A percentile compares a stretch with the other conserved stretches of the same genome.
These are phyloP conservation scores for Cordyceps fumosorosea DNA, from an alignment of 2,329 filamentous ascomycete genomes.

Conservation along the genomic window DNA sequence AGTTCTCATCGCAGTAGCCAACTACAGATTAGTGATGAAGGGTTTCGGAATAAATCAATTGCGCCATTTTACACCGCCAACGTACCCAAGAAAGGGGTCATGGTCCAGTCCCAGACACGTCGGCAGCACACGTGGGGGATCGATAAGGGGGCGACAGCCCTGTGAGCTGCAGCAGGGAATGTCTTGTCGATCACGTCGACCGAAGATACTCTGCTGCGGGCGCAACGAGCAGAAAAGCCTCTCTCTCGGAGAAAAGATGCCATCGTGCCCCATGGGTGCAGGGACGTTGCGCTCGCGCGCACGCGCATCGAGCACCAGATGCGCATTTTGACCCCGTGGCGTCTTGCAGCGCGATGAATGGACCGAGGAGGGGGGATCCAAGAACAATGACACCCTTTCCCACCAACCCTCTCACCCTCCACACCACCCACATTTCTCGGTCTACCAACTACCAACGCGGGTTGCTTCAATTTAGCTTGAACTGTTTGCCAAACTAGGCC, in stretches of 20 bases:
- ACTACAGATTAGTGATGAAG: neutral
- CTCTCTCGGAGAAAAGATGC: neutral
- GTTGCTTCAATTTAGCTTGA: too few relatives aligned
- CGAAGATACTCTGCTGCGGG: neutral
- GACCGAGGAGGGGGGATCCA: neutral
- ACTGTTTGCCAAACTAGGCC: too few relatives aligned
- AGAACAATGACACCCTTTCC: constrained; percentile 1
- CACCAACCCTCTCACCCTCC: neutral
- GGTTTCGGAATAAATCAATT: neutral
- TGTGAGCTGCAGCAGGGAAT: neutral
- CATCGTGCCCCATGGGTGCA: neutral
- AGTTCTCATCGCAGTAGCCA: neutral
- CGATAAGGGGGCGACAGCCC: neutral
- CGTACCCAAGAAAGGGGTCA: neutral
- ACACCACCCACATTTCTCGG: neutral
- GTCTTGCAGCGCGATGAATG: constrained; percentile 6
- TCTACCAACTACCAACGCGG: neutral
- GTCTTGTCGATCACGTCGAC: neutral
- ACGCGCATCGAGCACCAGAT: constrained; percentile 4
- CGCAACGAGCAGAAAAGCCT: neutral
- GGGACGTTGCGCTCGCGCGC: neutral
- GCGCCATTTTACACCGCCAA: neutral
- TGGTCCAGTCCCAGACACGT: neutral
- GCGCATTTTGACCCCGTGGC: constrained; percentile 4
- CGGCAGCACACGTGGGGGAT: neutral